Conservation (phyloP, 1,284 basidiomycete genomes). For the Pulchroboletus neoregius region DNA sequence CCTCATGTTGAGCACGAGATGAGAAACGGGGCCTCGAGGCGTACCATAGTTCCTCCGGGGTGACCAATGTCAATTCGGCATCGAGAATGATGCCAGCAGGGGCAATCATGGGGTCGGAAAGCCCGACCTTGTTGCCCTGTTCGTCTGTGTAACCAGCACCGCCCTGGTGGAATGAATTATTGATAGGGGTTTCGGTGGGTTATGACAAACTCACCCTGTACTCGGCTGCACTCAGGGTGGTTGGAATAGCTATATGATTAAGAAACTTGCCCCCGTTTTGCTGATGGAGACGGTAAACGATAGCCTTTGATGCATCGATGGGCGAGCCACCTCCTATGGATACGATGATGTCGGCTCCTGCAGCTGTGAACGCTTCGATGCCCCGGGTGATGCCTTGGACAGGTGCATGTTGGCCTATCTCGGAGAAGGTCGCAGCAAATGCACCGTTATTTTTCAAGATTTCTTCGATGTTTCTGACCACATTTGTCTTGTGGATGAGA, state of each 20-base stretch:
- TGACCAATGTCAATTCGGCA: conserved; percentile 67
- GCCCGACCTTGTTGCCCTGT: conserved; percentile 59
- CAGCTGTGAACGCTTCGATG: conserved; percentile 51
- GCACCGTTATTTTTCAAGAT: conserved; percentile 53
- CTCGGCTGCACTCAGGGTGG: conserved; percentile 79
- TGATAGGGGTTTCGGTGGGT: neutral
- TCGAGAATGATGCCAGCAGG: conserved; percentile 76
- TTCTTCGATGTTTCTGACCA: conserved; percentile 55
- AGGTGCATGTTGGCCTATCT: conserved; percentile 76
- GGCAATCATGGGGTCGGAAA: conserved; percentile 51
- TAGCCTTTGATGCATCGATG: conserved; percentile 72
- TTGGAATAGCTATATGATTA: conserved; percentile 71
- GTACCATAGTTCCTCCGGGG: conserved; percentile 73
- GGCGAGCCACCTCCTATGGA: conserved; percentile 79
- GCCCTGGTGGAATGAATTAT: conserved; percentile 35
- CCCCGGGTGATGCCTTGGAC: conserved; percentile 66
- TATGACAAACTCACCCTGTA: conserved; percentile 48
- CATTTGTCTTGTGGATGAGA: conserved; percentile 49
- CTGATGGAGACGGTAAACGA: conserved; percentile 58
- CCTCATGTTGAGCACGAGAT: conserved; percentile 20
- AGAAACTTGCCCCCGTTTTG: conserved; percentile 46
- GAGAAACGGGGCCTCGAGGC: conserved; percentile 18
- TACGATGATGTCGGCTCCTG: conserved; percentile 63
- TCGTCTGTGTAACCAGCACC: conserved; percentile 76
- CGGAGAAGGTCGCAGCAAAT: conserved; percentile 65